Conservation (phyloP, 306 rosid genomes). For the Medicago truncatula region MtrunA17r5.0-ANR NC_053049.1:13854001-13854500, state of each 20-base stretch:
- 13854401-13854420: not conserved
- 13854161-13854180: constrained; percentile 6
- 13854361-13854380: too few species aligned
- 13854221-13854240: not conserved
- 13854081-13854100: not conserved
- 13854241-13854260: too few species aligned
- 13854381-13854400: not conserved
- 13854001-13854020: not conserved
- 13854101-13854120: constrained; percentile 31
- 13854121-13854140: not conserved
- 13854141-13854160: not conserved
- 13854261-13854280: constrained; percentile 26
- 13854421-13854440: not conserved
- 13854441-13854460: too few species aligned
- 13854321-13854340: constrained; percentile 14
- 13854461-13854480: too few species aligned
- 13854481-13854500: too few species aligned
- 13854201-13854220: constrained; percentile 31
- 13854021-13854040: constrained; percentile 22
- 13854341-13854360: constrained; percentile 20
- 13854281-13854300: constrained; percentile 3
- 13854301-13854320: not conserved
- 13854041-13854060: constrained; percentile 34
- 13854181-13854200: constrained; percentile 12
- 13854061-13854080: constrained; percentile 39